Evolutionary conservation across 148 eudicot genomes (phyloP).

Genomic region (Heliosperma pusillum): DNA sequence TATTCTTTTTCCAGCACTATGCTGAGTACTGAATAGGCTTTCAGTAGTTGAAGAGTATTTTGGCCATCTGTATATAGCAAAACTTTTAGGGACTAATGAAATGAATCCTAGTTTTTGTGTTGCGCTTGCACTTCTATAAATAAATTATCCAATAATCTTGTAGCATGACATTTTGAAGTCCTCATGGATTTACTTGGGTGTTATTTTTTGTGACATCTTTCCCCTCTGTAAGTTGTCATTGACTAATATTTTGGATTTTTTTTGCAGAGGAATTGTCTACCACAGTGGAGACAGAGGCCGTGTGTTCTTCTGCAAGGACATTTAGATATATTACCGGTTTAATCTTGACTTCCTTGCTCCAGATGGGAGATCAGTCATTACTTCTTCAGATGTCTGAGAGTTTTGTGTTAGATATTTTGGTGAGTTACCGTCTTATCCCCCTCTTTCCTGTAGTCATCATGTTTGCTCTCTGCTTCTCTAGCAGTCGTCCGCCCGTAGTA

Average conservation of each 20-base stretch:
- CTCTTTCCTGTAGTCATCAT: not conserved
- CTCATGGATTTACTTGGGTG: not conserved
- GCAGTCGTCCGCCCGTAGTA: not conserved
- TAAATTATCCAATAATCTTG: not conserved
- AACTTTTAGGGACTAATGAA: not conserved
- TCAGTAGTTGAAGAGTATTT: not conserved
- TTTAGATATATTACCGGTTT: constrained; percentile 46
- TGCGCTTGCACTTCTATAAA: not conserved
- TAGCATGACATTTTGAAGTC: not conserved
- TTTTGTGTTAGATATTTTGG: constrained; percentile 52
- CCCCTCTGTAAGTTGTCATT: not conserved
- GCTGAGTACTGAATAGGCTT: not conserved
- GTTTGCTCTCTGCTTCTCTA: not conserved
- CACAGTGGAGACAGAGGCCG: constrained; percentile 26
- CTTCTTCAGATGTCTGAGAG: constrained; percentile 66
- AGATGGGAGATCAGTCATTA: constrained; percentile 71
- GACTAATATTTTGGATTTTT: not conserved
- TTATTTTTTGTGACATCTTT: not conserved
- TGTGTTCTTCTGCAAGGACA: constrained; percentile 36
- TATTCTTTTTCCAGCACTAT: not conserved
- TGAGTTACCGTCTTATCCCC: constrained; percentile 38
- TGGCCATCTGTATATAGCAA: not conserved
- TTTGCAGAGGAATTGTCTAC: constrained; percentile 47
- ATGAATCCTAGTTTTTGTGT: not conserved
- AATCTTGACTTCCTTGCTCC: constrained; percentile 61